Evolutionary conservation across 768 basidiomycete genomes (phyloP).

Genomic region (Agrocybe chaxingu): DNA sequence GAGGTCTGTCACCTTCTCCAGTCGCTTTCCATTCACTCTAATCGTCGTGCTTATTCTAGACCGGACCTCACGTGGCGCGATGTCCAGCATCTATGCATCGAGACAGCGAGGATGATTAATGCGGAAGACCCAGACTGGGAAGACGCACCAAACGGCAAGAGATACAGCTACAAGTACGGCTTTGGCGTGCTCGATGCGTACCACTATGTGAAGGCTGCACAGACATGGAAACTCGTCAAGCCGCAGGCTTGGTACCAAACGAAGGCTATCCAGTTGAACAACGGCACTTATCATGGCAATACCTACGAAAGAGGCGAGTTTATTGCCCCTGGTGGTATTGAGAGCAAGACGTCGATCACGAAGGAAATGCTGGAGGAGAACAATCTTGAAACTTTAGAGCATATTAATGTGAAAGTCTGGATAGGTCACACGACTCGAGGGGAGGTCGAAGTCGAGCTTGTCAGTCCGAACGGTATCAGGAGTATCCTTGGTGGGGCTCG

Average conservation of each 20-base stretch:
- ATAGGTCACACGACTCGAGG: slow-evolving; percentile 85
- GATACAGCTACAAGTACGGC: slow-evolving; percentile 88
- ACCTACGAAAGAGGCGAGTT: slow-evolving; percentile 60
- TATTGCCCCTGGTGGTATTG: slow-evolving; percentile 65
- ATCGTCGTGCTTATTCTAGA: slow-evolving; percentile 33
- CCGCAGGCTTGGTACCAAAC: slow-evolving; percentile 90
- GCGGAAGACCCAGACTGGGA: slow-evolving; percentile 95
- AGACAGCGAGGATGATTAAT: slow-evolving; percentile 75
- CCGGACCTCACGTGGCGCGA: slow-evolving; percentile 98
- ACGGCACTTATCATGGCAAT: slow-evolving; percentile 55
- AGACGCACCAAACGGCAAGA: slow-evolving; percentile 62
- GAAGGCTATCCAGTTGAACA: slow-evolving; percentile 62
- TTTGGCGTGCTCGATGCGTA: slow-evolving; percentile 88
- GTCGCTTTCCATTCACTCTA: slow-evolving; percentile 1
- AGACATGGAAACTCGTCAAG: slow-evolving; percentile 83
- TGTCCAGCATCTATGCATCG: slow-evolving; percentile 85
- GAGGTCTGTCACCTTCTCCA: slow-evolving; percentile 45
- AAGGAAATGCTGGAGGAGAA: slow-evolving; percentile 59
- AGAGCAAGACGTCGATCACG: slow-evolving; percentile 63
- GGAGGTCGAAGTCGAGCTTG: slow-evolving; percentile 88
- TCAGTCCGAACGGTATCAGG: slow-evolving; percentile 80
- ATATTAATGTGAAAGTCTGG: slow-evolving; percentile 91
- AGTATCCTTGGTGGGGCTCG: slow-evolving; percentile 81
- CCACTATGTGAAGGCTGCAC: slow-evolving; percentile 75
- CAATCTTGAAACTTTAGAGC: slow-evolving; percentile 89